phyloP scores from a whole-genome alignment of 306 rosid species.

The Casuarina cunninghamiana region DNA sequence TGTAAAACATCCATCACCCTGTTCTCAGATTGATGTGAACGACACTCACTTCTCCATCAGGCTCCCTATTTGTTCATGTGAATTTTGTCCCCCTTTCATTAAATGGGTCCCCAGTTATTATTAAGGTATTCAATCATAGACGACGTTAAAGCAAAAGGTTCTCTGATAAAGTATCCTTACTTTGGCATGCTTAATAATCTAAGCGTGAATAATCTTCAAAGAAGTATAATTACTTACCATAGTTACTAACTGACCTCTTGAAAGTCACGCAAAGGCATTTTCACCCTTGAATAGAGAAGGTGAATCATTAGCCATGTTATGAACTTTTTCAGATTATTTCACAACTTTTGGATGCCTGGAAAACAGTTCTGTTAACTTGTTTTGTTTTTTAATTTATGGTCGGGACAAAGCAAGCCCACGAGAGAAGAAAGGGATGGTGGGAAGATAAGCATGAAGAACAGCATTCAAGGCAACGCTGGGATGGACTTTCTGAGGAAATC shows the following conservation, averaged over 20 bases:
- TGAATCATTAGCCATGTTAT: too few species aligned
- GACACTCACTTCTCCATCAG: constrained; percentile 16
- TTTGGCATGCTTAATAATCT: not conserved
- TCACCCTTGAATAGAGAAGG: too few species aligned
- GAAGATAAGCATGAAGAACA: constrained; percentile 22
- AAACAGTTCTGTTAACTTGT: too few species aligned
- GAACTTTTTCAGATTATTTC: too few species aligned
- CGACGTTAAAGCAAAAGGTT: not conserved
- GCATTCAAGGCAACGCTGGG: not conserved
- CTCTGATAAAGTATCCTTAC: not conserved
- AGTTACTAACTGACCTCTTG: too few species aligned
- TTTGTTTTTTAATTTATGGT: not conserved
- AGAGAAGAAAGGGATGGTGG: not conserved
- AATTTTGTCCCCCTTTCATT: not conserved
- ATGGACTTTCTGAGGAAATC: constrained; percentile 1
- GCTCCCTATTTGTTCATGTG: not conserved
- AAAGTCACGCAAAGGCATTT: too few species aligned
- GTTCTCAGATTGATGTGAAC: constrained; percentile 12
- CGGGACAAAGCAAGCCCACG: not conserved
- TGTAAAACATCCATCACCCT: constrained; percentile 22
- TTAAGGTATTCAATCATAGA: not conserved
- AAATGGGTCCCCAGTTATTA: not conserved
- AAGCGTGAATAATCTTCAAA: not conserved
- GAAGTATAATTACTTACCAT: not conserved
- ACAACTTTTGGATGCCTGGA: too few species aligned